phyloP scores from a whole-genome alignment of 2,329 filamentous ascomycete genomes.

The Alternaria rosae region DNA sequence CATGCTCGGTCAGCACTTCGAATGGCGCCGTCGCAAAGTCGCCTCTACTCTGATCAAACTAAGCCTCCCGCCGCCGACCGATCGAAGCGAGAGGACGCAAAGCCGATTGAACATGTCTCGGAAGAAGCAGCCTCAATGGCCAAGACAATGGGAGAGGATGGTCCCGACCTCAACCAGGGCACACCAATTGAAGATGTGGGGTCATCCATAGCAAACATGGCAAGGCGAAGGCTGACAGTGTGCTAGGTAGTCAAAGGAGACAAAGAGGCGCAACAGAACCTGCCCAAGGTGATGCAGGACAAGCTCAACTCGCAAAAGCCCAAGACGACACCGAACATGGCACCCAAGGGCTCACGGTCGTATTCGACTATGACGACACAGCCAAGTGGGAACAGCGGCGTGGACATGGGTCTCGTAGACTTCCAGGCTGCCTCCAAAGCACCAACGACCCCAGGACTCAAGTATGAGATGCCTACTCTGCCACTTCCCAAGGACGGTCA shows the following conservation, averaged over 20 bases:
- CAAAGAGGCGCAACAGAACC: constrained; percentile 66
- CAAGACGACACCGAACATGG: constrained; percentile 42
- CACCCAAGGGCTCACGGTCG: constrained; percentile 58
- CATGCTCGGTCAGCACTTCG: constrained; percentile 30
- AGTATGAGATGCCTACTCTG: constrained; percentile 75
- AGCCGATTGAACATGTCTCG: constrained; percentile 65
- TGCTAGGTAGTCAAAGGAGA: constrained; percentile 69
- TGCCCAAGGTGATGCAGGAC: constrained; percentile 72
- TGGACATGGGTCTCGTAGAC: constrained; percentile 44
- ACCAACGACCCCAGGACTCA: constrained; percentile 64
- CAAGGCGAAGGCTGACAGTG: constrained; percentile 17
- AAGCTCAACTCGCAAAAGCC: constrained; percentile 59
- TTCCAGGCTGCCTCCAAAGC: constrained; percentile 27
- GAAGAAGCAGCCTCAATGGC: constrained; percentile 70
- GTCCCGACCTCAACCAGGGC: constrained; percentile 70
- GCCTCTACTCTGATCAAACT: constrained; percentile 43
- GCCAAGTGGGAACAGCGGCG: constrained; percentile 17
- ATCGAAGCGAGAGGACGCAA: constrained; percentile 39
- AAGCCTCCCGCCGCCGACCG: constrained; percentile 39
- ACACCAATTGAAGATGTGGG: constrained; percentile 71
- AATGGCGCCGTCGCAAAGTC: constrained; percentile 36
- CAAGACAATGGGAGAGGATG: constrained; percentile 63
- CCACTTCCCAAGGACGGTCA: constrained; percentile 69
- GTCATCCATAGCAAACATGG: not conserved
- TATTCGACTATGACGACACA: constrained; percentile 62